These are phyloP conservation scores for Hypoxylon sp. DNA, from an alignment of 2,329 filamentous ascomycete species.

Conservation along the genomic window DNA sequence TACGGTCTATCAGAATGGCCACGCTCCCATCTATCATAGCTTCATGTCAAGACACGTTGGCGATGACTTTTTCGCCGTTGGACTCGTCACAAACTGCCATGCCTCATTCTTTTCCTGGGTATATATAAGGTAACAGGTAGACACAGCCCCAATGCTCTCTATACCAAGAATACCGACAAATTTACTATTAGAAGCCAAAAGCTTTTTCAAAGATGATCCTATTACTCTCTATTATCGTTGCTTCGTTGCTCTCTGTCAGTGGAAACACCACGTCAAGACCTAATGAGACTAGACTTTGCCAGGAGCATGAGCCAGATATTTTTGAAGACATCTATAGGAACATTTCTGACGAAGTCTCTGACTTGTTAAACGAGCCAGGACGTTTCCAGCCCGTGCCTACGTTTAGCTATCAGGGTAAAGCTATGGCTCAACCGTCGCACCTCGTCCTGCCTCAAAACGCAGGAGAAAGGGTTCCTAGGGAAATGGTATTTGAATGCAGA, in stretches of 20 bases:
- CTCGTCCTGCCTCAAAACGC: not conserved
- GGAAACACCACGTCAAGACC: not conserved
- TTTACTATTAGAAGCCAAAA: not conserved
- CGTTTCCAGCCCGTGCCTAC: not conserved
- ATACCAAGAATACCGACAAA: not conserved
- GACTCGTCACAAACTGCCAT: not conserved
- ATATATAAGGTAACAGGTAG: not conserved
- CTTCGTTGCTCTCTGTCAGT: not conserved
- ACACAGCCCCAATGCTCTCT: not conserved
- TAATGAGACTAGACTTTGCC: not conserved
- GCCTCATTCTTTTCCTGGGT: not conserved
- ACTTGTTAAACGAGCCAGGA: not conserved
- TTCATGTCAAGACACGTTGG: not conserved
- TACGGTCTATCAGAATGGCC: not conserved
- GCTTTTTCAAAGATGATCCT: not conserved
- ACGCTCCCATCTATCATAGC: not conserved
- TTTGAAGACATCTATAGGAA: not conserved
- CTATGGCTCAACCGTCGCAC: not conserved
- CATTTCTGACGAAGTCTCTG: not conserved
- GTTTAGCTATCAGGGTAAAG: not conserved
- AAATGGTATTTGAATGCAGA: not conserved
- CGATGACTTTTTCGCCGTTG: not conserved
- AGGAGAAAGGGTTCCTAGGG: too few species aligned
- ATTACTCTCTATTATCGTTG: not conserved
- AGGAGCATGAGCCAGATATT: not conserved